Evolutionary conservation across 768 basidiomycete species (phyloP).

Genomic region (Lactifluus hygrophoroides): DNA sequence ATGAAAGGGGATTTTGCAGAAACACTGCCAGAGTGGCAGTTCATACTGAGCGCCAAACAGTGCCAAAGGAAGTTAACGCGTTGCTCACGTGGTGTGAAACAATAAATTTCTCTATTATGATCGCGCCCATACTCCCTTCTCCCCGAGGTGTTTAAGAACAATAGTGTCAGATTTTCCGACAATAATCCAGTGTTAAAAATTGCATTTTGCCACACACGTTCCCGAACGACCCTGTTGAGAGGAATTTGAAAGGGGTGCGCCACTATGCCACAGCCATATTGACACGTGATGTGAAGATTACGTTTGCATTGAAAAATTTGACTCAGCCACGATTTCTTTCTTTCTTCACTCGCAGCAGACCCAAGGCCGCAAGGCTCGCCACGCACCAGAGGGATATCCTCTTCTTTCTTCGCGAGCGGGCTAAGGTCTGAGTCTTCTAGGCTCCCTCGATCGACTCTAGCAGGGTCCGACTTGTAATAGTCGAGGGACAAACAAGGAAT

Average conservation of each 20-base stretch:
- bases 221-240: too few relatives aligned
- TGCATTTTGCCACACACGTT: too few relatives aligned
- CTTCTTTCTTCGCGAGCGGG: constrained; percentile 54
- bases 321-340: not conserved
- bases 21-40: not conserved
- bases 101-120: not conserved
- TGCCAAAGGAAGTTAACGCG: constrained; percentile 13
- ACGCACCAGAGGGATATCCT: constrained; percentile 34
- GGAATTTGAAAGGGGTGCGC: too few relatives aligned
- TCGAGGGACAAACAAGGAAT: constrained; percentile 66
- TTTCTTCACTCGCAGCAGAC: constrained; percentile 28
- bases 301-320: not conserved
- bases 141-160: not conserved
- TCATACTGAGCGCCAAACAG: constrained; percentile 2
- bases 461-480: constrained; percentile 48
- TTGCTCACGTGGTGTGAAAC: constrained; percentile 15
- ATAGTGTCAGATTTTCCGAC: not conserved
- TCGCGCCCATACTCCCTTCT: not conserved
- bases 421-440: constrained; percentile 72
- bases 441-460: constrained; percentile 57
- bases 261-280: too few relatives aligned
- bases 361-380: constrained; percentile 66
- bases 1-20: not conserved
- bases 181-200: not conserved
- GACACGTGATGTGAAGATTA: constrained; percentile 17